Evolutionary conservation across 371 early-diverging fungal species (phyloP), one percentile per base, ranked within the genome.

Genomic region (Apophysomyces sp.): DNA sequence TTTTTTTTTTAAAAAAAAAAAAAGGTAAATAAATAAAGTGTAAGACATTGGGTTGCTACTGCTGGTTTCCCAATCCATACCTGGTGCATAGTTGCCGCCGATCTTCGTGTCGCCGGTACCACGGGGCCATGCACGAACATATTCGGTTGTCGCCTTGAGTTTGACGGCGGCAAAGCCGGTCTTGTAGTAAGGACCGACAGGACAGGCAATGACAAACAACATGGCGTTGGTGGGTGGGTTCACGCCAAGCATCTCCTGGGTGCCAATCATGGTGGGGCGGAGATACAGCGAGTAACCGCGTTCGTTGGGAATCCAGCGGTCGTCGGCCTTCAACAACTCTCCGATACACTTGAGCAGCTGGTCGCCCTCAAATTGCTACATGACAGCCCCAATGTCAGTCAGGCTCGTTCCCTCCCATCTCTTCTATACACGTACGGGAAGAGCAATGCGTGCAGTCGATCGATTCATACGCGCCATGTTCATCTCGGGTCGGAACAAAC

Each of bases 171-270:
- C 74, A 74, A 96, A 94, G 7, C 96, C 96, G 16, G 94, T 91
- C 60, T 88, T 90, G 83, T 94, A 98, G 76, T 98, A 98, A 18
- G 97, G 98, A 12, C 98, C 98, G 13, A 95, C 96, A n/a, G 98
- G 98, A 37, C 91, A 93, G 60, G 88, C 88, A 72, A 97, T 97
- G 34, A 94, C 91, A 63, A 94, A 97, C 58, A 97, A 72, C 64
- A 91, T 77, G 29, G 96, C 92, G 56, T 84, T 77, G 62, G 84
- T 82, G 40, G 93, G 89, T 32, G 89, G 86, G 31, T 81, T 81
- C 30, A 89, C 86, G 72, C 92, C 92, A 26, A 93, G 74, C 4
- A 81, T 76, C 63, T 86, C 88, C 73, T 97, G 95, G 7, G 98
- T 97, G 31, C 92, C 98, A 60, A 98, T 98, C 79, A 94, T 85